Base-by-base conservation (phyloP, 2,329 filamentous ascomycete species). In the Verticillium klebahnii region DNA sequence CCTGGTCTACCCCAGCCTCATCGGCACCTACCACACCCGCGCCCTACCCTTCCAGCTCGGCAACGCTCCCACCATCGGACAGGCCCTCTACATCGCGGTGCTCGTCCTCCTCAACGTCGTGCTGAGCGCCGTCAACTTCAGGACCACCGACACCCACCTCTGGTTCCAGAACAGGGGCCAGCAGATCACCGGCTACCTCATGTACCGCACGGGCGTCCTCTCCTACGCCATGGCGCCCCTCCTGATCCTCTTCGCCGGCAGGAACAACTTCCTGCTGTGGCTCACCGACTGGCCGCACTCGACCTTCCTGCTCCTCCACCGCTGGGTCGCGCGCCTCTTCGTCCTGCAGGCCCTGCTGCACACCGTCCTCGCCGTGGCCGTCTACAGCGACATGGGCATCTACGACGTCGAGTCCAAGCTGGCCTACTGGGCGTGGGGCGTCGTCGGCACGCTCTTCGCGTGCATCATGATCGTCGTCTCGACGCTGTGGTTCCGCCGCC, bases 271-370 rank as follows among this genome's bases (percentile, higher is more conserved):
- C 8, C 69, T 79, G 0, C 70, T 78, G 0, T 76, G 71, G 70
- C 39, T 78, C 1, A 80, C 78, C 2, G 71, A 77, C 64, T 81
- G 78, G 77, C 73, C 69, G 0, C 74, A 80, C 59, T 72, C 73
- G 1, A 82, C 80, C 0, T 80, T 70, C 63, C 56, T 81, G 12
- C 60, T 80, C 0, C 67, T 81, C 4, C 80, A 83, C 66, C 76
- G 78, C 12, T 81, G 77, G 77, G 68, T 78, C 1, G 78, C 77
- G 1, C 68, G 71, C 39, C 65, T 81, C n/a, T 72, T 70, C 17
- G 73, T 72, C 0, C 37, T 80, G 0, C 73, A 82, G 60, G 75
- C 73, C 3, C 63, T 76, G 31, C 31, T 81, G 0, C 80, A 83
- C 67, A 74, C 73, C 1, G 66, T 76, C 32, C 64, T 76, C 11